Base-by-base conservation (phyloP, 1,284 basidiomycete species). In the Apiotrichum veenhuisii region DNA sequence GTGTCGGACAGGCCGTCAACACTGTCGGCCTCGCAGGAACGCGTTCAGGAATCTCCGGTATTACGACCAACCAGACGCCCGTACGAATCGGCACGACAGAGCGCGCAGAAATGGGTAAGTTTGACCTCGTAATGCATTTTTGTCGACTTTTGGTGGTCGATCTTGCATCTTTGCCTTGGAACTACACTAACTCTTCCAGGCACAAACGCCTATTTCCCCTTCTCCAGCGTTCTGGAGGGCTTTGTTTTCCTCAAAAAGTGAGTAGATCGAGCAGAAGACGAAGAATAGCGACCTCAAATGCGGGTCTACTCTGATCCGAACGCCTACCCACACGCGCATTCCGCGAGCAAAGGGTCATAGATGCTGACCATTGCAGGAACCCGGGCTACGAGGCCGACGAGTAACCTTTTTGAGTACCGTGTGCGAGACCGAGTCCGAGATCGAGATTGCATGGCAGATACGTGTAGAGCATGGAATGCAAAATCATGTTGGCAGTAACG, bases 11-110 rank as follows among this genome's bases (percentile, higher is more conserved):
- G 80, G 90, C 75, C 4, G 72, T 77, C 61, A 77, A 77, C 65
- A 77, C 76, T 38, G 67, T 77, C 52, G 76, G 75, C 47, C 56
- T 74, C 38, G 76, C 76, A 0, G 76, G 76, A n/a, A 75, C 73
- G 49, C 64, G 76, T 44, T 64, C 65, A 45, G 74, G 74, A 45
- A 77, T 70, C 47, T 72, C 72, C 60, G 69, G 63, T 37, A 96
- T 96, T 87, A 92, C 97, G 78, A 98, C 96, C 26, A 92, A 98
- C 77, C 87, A 89, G 66, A 93, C 94, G 45, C 96, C 96, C 0
- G 95, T 98, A 47, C 86, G 96, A 49, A 79, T 98, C 55, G 94
- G 90, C 3, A 95, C 92, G 54, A 89, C 86, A 17, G 95, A 98
- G 72, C 83, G 96, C 46, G 93, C 91, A 4, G 96, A 98, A 78